Conservation (phyloP, 1,284 basidiomycete species). For the Trametes versicolor region DNA sequence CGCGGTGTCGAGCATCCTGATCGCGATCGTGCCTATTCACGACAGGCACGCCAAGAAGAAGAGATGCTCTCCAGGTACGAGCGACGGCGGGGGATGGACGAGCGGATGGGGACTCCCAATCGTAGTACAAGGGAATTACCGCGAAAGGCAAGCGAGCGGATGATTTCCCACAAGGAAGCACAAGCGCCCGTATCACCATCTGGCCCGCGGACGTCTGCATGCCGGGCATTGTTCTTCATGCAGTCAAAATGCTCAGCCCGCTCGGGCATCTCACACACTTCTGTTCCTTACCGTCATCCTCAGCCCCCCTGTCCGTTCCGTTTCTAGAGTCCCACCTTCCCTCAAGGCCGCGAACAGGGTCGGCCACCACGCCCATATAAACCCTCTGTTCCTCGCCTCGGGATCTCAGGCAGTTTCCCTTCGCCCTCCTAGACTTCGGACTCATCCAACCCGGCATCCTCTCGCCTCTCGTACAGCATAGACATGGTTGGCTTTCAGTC, state of each 20-base stretch:
- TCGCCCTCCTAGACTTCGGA: conserved; percentile 32
- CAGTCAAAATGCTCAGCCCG: conserved; percentile 31
- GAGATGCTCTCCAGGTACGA: conserved; percentile 19
- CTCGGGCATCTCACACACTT: conserved; percentile 29
- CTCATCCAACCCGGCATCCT: conserved; percentile 27
- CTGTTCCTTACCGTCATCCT: conserved; percentile 42
- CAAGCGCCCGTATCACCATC: conserved; percentile 25
- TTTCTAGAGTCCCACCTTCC: conserved; percentile 31
- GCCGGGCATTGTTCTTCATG: conserved; percentile 42
- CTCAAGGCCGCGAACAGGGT: conserved; percentile 29
- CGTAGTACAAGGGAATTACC: conserved; percentile 43
- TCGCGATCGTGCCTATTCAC: conserved; percentile 7
- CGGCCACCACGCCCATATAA: conserved; percentile 37
- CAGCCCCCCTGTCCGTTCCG: conserved; percentile 28
- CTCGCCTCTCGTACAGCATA: conserved; percentile 29
- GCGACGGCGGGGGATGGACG: conserved; percentile 4
- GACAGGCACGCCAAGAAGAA: conserved; percentile 27
- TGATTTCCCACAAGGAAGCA: conserved; percentile 32
- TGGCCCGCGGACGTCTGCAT: conserved; percentile 25
- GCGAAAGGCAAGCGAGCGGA: conserved; percentile 41
- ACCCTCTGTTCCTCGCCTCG: conserved; percentile 23
- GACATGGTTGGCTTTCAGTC: conserved; percentile 51
- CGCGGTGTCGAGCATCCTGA: conserved; percentile 2
- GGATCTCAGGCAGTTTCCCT: conserved; percentile 38
- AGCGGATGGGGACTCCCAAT: conserved; percentile 28